phyloP scores from a whole-genome alignment of 768 basidiomycete species.

The Plicaturopsis crispa region DNA sequence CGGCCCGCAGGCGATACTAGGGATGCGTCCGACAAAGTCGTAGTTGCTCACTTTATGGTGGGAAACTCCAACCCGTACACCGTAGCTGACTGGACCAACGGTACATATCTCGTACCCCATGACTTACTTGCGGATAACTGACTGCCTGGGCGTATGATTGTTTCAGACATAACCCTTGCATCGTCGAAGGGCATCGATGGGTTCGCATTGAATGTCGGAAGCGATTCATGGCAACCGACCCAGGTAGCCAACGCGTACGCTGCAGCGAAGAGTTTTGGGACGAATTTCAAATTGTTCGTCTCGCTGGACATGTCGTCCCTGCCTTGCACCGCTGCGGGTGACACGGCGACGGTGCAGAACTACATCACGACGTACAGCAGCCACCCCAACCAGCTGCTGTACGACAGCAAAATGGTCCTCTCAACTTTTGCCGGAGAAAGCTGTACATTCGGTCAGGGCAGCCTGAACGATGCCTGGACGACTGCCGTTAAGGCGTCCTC shows the following conservation, averaged over 20 bases:
- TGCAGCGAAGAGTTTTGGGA: constrained; percentile 30
- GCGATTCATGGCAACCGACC: constrained; percentile 40
- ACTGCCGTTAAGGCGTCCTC: constrained; percentile 20
- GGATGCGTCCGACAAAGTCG: too few relatives aligned
- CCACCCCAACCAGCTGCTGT: constrained; percentile 48
- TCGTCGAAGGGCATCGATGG: constrained; percentile 47
- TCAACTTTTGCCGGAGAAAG: constrained; percentile 59
- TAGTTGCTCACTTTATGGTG: constrained; percentile 12
- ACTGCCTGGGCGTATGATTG: too few relatives aligned
- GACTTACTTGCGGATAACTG: too few relatives aligned
- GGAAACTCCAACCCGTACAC: neutral
- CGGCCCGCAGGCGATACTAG: too few relatives aligned
- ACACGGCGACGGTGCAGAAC: constrained; percentile 33
- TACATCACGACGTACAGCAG: constrained; percentile 39
- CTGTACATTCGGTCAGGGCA: constrained; percentile 48
- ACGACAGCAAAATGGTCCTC: constrained; percentile 46
- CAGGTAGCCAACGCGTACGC: constrained; percentile 43
- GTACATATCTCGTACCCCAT: too few relatives aligned
- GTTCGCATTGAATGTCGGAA: constrained; percentile 57
- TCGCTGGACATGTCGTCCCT: constrained; percentile 51
- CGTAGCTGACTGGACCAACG: neutral
- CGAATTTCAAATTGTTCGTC: constrained; percentile 45
- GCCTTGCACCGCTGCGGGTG: constrained; percentile 33
- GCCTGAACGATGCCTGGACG: constrained; percentile 38
- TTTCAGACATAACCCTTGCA: constrained; percentile 45